Percentiles rank a stretch among this genome's conserved stretches.
These are phyloP conservation scores for Lactifluus piperatus DNA, from an alignment of 768 basidiomycete genomes.

Conservation along the genomic window DNA sequence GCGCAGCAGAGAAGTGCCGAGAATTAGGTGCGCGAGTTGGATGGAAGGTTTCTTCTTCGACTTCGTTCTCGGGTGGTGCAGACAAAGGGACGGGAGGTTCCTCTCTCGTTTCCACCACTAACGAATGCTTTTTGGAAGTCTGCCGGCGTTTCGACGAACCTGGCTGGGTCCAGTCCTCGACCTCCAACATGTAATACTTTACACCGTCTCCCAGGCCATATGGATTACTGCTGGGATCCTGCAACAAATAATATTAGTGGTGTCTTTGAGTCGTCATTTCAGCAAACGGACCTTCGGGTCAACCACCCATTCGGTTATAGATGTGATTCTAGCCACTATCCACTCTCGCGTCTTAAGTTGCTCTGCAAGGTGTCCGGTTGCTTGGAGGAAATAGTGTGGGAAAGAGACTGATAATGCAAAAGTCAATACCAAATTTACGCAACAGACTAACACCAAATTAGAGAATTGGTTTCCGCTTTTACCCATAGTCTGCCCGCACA, in stretches of 20 bases:
- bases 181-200: slow-evolving; percentile 90
- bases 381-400: slow-evolving; percentile 95
- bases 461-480: background rate
- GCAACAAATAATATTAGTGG: slow-evolving; percentile 3
- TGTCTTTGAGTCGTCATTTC: background rate
- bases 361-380: slow-evolving; percentile 77
- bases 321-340: slow-evolving; percentile 90
- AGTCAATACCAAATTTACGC: slow-evolving; percentile 19
- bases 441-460: background rate
- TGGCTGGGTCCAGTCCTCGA: slow-evolving; percentile 87
- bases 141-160: slow-evolving; percentile 50
- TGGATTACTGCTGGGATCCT: slow-evolving; percentile 85
- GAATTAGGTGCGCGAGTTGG: slow-evolving; percentile 58
- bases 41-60: slow-evolving; percentile 66
- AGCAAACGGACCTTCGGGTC: slow-evolving; percentile 53
- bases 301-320: slow-evolving; percentile 78
- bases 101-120: slow-evolving; percentile 29
- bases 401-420: slow-evolving; percentile 64
- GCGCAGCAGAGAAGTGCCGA: slow-evolving; percentile 48
- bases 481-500: background rate
- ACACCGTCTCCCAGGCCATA: slow-evolving; percentile 82
- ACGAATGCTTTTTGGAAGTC: slow-evolving; percentile 41
- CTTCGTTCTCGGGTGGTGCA: slow-evolving; percentile 60
- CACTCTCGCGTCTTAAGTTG: slow-evolving; percentile 88
- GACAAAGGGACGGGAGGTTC: slow-evolving; percentile 40